Evolutionary conservation across 2,329 filamentous ascomycete species (phyloP), one percentile per base, ranked within the genome.

Genomic region (Ophiosphaerella narmari): DNA sequence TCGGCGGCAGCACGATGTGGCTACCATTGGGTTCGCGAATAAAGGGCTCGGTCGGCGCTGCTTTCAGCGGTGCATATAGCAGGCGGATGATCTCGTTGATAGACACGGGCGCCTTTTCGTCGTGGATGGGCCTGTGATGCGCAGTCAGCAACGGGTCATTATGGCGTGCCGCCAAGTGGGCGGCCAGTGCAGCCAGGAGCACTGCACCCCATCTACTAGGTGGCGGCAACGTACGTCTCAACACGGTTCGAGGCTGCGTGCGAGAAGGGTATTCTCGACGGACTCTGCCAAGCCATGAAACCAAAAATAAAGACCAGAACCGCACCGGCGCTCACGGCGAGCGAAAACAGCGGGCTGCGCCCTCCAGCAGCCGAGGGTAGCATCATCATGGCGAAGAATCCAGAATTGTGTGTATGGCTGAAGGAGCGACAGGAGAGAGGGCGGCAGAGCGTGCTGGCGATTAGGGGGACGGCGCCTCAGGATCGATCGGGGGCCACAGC

Each of bases 271-370:
- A 70, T 57, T 14, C 57, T 49, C 33, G 63, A 52, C 12, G 67
- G 68, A 23, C 59, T 61, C 44, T 67, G 67, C 67, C 66, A 73
- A 23, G 68, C 66, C 53, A 72, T 59, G 34, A 73, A 63, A 24
- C 65, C 70, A 26, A 73, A 66, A 46, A 70, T 57, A 50, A 72
- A 68, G 39, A 71, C 48, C 18, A 73, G 52, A 14, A 70, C 57
- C 24, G 56, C 59, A 23, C 62, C 66, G n/a, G 67, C 66, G 50
- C 62, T 63, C 45, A 63, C 59, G 23, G 67, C 66, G 29, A 72
- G 62, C 41, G 54, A 55, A 36, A 70, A 63, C 43, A 72, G 55
- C 44, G 68, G 67, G 50, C 60, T 68, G 38, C 68, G 66, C 43
- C 65, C 60, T 50, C 66, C 67, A 38, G 60, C 52, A 38, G 60